A percentile compares a stretch with the other conserved stretches of the same genome.
phyloP scores from a whole-genome alignment of 192 early-diverging fungal genomes.

The Entomortierella chlamydospora region DNA sequence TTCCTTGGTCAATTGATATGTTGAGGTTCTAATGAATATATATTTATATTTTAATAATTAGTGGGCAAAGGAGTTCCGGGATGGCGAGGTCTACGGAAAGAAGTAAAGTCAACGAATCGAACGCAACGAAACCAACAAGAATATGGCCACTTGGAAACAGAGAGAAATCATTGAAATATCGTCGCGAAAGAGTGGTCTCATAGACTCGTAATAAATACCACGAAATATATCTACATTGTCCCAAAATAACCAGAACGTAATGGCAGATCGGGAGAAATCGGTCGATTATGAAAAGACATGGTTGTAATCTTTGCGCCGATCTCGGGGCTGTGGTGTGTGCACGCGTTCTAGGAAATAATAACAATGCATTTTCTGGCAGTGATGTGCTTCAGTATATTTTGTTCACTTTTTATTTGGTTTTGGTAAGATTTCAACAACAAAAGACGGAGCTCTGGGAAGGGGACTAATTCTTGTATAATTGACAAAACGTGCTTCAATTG shows the following conservation, averaged over 20 bases:
- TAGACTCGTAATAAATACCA: not conserved
- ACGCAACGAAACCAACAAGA: not conserved
- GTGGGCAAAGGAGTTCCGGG: constrained; percentile 56
- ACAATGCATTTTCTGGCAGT: too few relatives aligned
- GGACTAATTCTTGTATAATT: not conserved
- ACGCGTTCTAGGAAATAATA: too few relatives aligned
- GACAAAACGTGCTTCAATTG: not conserved
- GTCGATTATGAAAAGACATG: too few relatives aligned
- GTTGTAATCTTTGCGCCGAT: too few relatives aligned
- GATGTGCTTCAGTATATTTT: too few relatives aligned
- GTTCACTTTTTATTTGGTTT: too few relatives aligned
- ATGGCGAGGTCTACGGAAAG: constrained; percentile 55
- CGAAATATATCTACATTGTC: not conserved
- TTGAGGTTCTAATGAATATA: not conserved
- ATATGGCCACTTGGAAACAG: not conserved
- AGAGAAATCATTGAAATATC: not conserved
- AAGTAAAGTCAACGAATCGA: constrained; percentile 32
- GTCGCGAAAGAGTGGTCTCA: not conserved
- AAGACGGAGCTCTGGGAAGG: too few relatives aligned
- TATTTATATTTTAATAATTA: constrained; percentile 6
- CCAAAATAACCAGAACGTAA: too few relatives aligned
- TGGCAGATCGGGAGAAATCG: too few relatives aligned
- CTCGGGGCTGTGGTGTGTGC: too few relatives aligned
- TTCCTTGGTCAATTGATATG: too few relatives aligned
- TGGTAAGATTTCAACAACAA: too few relatives aligned